phyloP scores from a whole-genome alignment of 345 rosid species.

The Lagerstroemia speciosa region DNA sequence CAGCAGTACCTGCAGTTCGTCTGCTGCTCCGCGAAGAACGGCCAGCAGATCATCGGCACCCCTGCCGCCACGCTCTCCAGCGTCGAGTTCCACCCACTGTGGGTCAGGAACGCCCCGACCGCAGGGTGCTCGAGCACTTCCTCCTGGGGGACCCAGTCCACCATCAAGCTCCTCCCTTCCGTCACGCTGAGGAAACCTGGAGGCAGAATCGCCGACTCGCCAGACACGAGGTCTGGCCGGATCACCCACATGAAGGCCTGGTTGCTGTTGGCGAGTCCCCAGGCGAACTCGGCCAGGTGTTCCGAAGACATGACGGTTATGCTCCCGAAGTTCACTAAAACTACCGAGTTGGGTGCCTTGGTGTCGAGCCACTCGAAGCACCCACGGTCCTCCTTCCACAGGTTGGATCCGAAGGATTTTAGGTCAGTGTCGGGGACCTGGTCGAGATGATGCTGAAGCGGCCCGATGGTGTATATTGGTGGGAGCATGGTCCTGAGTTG shows the following conservation, averaged over 20 bases:
- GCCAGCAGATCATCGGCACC: constrained; percentile 55
- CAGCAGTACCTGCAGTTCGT: constrained; percentile 41
- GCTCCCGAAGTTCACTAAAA: constrained; percentile 61
- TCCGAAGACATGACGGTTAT: constrained; percentile 34
- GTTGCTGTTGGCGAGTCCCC: constrained; percentile 55
- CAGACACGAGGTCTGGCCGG: constrained; percentile 44
- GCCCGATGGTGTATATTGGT: constrained; percentile 37
- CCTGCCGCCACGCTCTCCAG: constrained; percentile 36
- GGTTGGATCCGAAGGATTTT: constrained; percentile 26
- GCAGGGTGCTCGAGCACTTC: constrained; percentile 40
- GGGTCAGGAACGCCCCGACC: constrained; percentile 48
- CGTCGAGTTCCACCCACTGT: constrained; percentile 60
- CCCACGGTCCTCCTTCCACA: constrained; percentile 47
- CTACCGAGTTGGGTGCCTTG: constrained; percentile 33
- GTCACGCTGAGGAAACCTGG: constrained; percentile 28
- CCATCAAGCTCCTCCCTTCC: constrained; percentile 25
- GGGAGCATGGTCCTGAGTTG: constrained; percentile 29
- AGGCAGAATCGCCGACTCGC: constrained; percentile 32
- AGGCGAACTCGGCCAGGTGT: constrained; percentile 49
- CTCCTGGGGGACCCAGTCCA: constrained; percentile 52
- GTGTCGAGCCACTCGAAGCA: constrained; percentile 47
- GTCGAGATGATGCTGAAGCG: constrained; percentile 31
- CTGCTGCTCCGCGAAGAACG: constrained; percentile 61
- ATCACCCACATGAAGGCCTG: constrained; percentile 48
- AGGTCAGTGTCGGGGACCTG: constrained; percentile 11